Conservation (phyloP, 2,329 filamentous ascomycete genomes). For the Pestalotiopsis sp. region DNA sequence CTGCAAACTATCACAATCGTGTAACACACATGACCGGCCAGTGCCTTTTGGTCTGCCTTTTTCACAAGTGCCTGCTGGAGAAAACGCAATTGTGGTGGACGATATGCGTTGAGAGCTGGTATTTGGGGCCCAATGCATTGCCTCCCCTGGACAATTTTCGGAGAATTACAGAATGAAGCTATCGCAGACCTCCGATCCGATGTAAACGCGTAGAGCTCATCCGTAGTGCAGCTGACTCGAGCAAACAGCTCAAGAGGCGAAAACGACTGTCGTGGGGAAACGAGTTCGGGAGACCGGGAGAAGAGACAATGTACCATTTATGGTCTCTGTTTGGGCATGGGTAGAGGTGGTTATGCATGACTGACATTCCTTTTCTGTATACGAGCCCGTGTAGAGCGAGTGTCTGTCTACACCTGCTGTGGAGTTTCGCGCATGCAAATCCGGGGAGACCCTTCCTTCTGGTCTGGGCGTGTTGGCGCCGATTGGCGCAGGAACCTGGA, state of each 20-base stretch:
- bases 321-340: not conserved
- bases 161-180: not conserved
- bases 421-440: not conserved
- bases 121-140: not conserved
- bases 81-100: not conserved
- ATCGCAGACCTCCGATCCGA: not conserved
- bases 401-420: not conserved
- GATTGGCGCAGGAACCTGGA: not conserved
- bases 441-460: not conserved
- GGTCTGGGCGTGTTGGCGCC: not conserved
- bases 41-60: not conserved
- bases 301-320: not conserved
- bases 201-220: not conserved
- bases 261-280: not conserved
- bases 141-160: not conserved
- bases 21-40: not conserved
- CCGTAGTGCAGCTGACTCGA: not conserved
- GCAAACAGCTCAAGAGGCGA: not conserved
- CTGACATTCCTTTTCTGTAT: conserved; percentile 5
- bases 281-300: not conserved
- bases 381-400: not conserved
- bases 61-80: not conserved
- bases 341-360: not conserved
- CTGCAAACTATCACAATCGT: not conserved
- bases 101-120: not conserved